A percentile compares a stretch with the other conserved stretches of the same genome.
phyloP scores from a whole-genome alignment of 2,329 filamentous ascomycete genomes.

The Fusarium sp. region DNA sequence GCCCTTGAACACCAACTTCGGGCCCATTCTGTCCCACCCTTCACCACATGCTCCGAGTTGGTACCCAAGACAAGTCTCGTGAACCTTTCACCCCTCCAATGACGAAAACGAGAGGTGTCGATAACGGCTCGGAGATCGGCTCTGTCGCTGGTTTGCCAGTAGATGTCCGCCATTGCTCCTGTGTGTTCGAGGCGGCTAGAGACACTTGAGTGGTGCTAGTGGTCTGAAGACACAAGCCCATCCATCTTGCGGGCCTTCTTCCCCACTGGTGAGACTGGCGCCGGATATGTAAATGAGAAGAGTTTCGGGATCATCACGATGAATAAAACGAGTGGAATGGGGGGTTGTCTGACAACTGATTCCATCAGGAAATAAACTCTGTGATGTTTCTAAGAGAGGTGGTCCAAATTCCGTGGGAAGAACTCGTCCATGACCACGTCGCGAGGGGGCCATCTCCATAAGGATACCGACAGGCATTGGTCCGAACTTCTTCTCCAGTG shows the following conservation, averaged over 20 bases:
- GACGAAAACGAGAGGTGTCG: slow-evolving; percentile 8
- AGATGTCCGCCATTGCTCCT: slow-evolving; percentile 56
- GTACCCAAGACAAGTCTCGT: slow-evolving; percentile 57
- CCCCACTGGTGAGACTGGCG: slow-evolving; percentile 59
- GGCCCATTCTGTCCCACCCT: slow-evolving; percentile 24
- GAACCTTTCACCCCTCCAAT: slow-evolving; percentile 48
- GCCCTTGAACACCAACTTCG: slow-evolving; percentile 50
- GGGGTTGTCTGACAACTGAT: neutral
- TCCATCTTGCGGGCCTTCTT: slow-evolving; percentile 53
- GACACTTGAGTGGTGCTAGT: neutral
- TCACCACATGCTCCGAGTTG: slow-evolving; percentile 28
- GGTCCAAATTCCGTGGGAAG: slow-evolving; percentile 30
- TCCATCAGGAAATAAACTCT: neutral
- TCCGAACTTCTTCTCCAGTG: too few relatives aligned
- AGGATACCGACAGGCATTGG: too few relatives aligned
- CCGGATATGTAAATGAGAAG: slow-evolving; percentile 62
- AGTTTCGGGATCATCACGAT: neutral
- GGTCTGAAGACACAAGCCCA: slow-evolving; percentile 55
- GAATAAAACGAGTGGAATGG: slow-evolving; percentile 16
- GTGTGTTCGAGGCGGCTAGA: slow-evolving; percentile 57
- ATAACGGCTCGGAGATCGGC: slow-evolving; percentile 33
- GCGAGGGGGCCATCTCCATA: neutral
- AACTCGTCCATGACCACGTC: slow-evolving; percentile 23
- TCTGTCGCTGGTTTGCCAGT: slow-evolving; percentile 60
- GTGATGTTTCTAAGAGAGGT: slow-evolving; percentile 4